These are phyloP conservation scores for Lojkania enalia DNA, from an alignment of 2,329 filamentous ascomycete genomes.

Conservation along the genomic window DNA sequence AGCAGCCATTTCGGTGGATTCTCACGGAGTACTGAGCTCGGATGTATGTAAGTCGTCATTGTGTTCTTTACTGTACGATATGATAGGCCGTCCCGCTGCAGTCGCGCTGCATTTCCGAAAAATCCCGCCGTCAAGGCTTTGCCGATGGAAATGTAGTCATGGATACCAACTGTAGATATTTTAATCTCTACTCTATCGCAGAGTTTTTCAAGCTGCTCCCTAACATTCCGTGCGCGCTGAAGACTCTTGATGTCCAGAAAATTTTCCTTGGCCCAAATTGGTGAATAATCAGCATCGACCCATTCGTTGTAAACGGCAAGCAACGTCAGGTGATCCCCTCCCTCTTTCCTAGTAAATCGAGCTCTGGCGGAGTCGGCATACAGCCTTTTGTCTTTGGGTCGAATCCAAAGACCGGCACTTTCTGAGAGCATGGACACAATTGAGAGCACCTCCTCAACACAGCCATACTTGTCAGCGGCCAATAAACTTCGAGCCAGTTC, in stretches of 20 bases:
- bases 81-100: slow-evolving; percentile 81
- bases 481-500: slow-evolving; percentile 90
- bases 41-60: slow-evolving; percentile 88
- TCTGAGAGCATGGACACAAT: slow-evolving; percentile 95
- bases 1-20: slow-evolving; percentile 81
- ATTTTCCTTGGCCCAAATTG: slow-evolving; percentile 88
- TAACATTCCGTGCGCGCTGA: slow-evolving; percentile 84
- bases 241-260: slow-evolving; percentile 91
- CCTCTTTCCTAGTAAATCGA: slow-evolving; percentile 86
- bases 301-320: slow-evolving; percentile 96
- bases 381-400: slow-evolving; percentile 95
- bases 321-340: slow-evolving; percentile 85
- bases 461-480: slow-evolving; percentile 86
- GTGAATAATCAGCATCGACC: slow-evolving; percentile 87
- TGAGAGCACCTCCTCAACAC: slow-evolving; percentile 87
- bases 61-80: slow-evolving; percentile 93
- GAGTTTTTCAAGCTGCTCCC: slow-evolving; percentile 87
- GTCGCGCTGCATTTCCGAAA: slow-evolving; percentile 86
- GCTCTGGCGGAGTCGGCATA: slow-evolving; percentile 89
- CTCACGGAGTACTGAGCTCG: slow-evolving; percentile 78
- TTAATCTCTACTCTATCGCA: slow-evolving; percentile 91
- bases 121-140: slow-evolving; percentile 90
- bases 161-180: slow-evolving; percentile 66
- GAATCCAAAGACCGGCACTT: slow-evolving; percentile 85
- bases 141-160: slow-evolving; percentile 77